A percentile compares a stretch with the other conserved stretches of the same genome.
phyloP scores from a whole-genome alignment of 192 early-diverging fungal species.

The Rhizophlyctis rosea region DNA sequence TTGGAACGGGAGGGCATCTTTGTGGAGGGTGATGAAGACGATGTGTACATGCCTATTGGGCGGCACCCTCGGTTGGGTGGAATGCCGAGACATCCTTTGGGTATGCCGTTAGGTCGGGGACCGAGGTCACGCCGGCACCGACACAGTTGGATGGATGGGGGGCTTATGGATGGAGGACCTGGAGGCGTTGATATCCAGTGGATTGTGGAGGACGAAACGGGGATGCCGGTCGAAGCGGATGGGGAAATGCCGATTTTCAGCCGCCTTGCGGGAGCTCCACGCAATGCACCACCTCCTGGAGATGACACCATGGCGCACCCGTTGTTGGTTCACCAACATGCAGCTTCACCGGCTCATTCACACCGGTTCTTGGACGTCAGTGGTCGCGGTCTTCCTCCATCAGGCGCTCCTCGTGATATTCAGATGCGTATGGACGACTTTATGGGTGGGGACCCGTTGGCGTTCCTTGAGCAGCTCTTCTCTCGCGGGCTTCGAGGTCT shows the following conservation, averaged over 20 bases:
- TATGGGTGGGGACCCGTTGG: constrained; percentile 55
- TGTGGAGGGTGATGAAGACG: background rate
- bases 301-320: constrained; percentile 68
- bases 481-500: constrained; percentile 24
- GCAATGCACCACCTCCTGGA: constrained; percentile 10
- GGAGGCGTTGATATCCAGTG: constrained; percentile 31
- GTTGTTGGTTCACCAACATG: constrained; percentile 50
- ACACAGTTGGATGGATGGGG: background rate
- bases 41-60: background rate
- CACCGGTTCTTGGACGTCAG: constrained; percentile 1
- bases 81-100: constrained; percentile 14
- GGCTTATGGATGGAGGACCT: no score
- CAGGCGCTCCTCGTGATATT: constrained; percentile 28
- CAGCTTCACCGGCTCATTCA: background rate
- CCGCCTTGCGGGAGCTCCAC: constrained; percentile 24
- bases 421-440: constrained; percentile 63
- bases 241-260: constrained; percentile 35
- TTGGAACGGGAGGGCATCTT: constrained; percentile 19
- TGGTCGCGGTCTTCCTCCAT: constrained; percentile 3
- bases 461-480: constrained; percentile 50
- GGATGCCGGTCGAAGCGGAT: constrained; percentile 1
- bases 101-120: no score
- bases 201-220: constrained; percentile 25
- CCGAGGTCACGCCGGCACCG: background rate
- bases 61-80: constrained; percentile 8